Conservation (phyloP, 257 asterid genomes). For the Solanum clarkiae region DNA sequence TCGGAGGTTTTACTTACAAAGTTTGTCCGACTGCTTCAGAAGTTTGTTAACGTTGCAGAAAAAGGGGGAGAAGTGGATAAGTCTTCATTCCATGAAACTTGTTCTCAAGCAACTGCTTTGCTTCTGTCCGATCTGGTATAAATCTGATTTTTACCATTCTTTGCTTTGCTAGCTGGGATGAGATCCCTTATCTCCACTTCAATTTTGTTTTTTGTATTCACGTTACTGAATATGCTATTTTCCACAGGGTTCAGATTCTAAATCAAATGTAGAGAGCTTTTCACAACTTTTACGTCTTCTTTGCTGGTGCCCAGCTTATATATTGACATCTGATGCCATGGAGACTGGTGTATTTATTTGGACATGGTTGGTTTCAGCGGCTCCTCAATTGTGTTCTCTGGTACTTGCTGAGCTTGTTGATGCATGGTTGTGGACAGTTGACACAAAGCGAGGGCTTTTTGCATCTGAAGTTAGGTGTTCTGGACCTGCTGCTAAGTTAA, state of each 20-base stretch:
- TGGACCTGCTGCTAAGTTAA: constrained; percentile 93
- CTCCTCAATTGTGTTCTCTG: constrained; percentile 90
- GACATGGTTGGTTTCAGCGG: constrained; percentile 99
- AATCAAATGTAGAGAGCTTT: constrained; percentile 71
- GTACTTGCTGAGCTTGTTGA: constrained; percentile 98
- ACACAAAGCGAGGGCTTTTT: constrained; percentile 94
- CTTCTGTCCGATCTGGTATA: constrained; percentile 84
- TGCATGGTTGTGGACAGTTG: constrained; percentile 99
- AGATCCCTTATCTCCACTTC: neutral
- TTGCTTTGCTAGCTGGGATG: neutral
- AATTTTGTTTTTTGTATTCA: constrained; percentile 3
- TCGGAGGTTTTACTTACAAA: constrained; percentile 63
- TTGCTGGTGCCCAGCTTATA: constrained; percentile 99
- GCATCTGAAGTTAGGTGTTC: constrained; percentile 69
- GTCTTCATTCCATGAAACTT: constrained; percentile 73
- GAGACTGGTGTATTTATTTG: constrained; percentile 95
- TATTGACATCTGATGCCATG: constrained; percentile 84
- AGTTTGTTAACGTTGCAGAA: constrained; percentile 76
- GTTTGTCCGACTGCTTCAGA: constrained; percentile 77
- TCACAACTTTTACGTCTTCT: constrained; percentile 96
- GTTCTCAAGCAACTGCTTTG: constrained; percentile 97
- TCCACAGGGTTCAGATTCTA: constrained; percentile 65
- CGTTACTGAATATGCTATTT: neutral
- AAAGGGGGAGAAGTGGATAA: constrained; percentile 87
- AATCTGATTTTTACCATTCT: neutral